These are phyloP conservation scores for Bacterosira constricta DNA, from an alignment of 108 stramenopile genomes.

Conservation along the genomic window DNA sequence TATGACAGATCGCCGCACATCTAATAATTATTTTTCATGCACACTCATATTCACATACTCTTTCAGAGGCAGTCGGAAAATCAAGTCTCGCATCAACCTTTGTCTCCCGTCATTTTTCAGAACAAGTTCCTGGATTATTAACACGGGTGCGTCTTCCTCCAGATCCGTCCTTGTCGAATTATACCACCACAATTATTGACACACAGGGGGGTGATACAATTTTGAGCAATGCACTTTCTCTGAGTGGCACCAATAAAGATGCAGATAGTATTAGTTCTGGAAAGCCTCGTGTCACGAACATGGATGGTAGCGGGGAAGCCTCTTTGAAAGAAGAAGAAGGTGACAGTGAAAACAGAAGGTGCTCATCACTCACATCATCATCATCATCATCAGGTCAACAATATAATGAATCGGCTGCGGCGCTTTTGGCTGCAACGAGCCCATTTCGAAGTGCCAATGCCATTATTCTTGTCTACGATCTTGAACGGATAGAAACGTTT, in stretches of 20 bases:
- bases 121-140: conserved; percentile 78
- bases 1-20: neutral
- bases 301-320: neutral
- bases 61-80: conserved; percentile 83
- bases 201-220: conserved; percentile 78
- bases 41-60: conserved; percentile 4
- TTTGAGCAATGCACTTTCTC: conserved; percentile 54
- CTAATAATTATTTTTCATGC: conserved; percentile 8
- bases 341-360: neutral
- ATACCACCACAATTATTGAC: conserved; percentile 79
- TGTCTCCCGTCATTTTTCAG: conserved; percentile 83
- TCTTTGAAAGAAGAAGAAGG: neutral
- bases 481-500: conserved; percentile 80
- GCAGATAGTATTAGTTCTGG: conserved; percentile 13
- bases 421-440: conserved; percentile 15
- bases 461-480: conserved; percentile 81
- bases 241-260: conserved; percentile 22
- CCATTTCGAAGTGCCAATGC: conserved; percentile 63
- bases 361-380: neutral
- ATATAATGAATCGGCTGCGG: conserved; percentile 5
- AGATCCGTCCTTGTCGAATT: conserved; percentile 60
- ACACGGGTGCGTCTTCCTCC: conserved; percentile 78
- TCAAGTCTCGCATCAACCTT: conserved; percentile 86
- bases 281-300: neutral
- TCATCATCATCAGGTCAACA: conserved; percentile 1